Conservation (phyloP, 2,329 filamentous ascomycete genomes). For the Emmonsiellopsis sp. region DNA sequence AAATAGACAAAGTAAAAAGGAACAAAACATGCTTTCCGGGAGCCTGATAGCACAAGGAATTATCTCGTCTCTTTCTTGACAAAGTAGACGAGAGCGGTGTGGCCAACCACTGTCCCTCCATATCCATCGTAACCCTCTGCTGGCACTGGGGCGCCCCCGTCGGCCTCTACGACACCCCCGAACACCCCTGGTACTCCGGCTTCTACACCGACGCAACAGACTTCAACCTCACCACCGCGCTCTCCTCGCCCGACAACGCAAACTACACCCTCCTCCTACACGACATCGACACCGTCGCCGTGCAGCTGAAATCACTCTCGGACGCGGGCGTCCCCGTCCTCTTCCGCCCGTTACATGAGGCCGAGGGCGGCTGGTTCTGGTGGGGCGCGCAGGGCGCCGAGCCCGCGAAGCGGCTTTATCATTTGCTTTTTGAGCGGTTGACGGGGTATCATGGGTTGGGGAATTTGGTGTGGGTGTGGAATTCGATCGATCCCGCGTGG, state of each 20-base stretch:
- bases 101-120: too few species aligned
- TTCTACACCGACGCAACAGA: constrained; percentile 42
- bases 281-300: constrained; percentile 46
- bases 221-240: constrained; percentile 36
- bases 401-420: constrained; percentile 36
- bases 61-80: too few species aligned
- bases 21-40: too few species aligned
- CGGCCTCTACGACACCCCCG: constrained; percentile 38
- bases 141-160: constrained; percentile 43
- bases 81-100: too few species aligned
- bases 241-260: constrained; percentile 48
- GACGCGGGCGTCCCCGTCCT: constrained; percentile 38
- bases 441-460: constrained; percentile 36
- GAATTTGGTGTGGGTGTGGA: constrained; percentile 45
- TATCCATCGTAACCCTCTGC: constrained; percentile 37
- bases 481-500: constrained; percentile 37
- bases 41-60: too few species aligned
- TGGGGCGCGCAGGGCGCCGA: constrained; percentile 42
- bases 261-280: constrained; percentile 51
- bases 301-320: constrained; percentile 22
- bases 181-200: constrained; percentile 39
- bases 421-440: constrained; percentile 36
- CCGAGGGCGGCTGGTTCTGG: constrained; percentile 45
- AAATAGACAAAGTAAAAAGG: too few species aligned
- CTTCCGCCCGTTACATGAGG: constrained; percentile 42